Base-by-base conservation (phyloP, 306 rosid genomes). In the Pterocarpus santalinus region DNA sequence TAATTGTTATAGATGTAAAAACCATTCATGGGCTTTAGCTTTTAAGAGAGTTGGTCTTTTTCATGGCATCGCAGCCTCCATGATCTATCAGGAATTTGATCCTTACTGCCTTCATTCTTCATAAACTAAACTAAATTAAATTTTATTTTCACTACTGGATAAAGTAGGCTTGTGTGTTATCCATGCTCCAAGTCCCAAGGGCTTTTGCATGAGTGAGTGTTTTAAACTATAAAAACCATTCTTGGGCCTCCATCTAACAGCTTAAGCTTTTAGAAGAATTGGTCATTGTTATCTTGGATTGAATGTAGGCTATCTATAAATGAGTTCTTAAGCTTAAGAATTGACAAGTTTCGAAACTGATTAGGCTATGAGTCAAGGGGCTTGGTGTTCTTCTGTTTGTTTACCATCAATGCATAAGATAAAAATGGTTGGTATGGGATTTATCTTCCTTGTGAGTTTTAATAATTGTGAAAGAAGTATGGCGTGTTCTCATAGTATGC, bases 391-490 rank as follows among this genome's bases (percentile, higher is more conserved):
- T 17, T 46, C 3, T 69, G 39, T 2, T 69, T 28, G 60, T 47
- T 69, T 46, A 12, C 17, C 43, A 69, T 47, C 41, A 28, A 47
- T 30, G 41, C 17, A 46, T 28, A 47, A 30, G 60, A 16, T 16
- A 67, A 49, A 13, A 4, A 13, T 51, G 57, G 15, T 47, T 47
- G 15, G 38, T 9, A 69, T 7, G 4, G 28, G 61, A 49, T 47
- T 69, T 69, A 32, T 47, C 60, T 32, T 10, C 12, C 15, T 43
- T 32, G 7, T 32, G 75, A 69, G 39, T 51, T 69, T 69, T 69
- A 51, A 30, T 47, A 28, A 30, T 15, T 0, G 2, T 30, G 75
- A 12, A 39, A 66, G 72, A 67, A 67, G 16, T 4, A 43, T 4
- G 72, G 30, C 47, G 43, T 32, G 13, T 32, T 49, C 17, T 69